Percentiles rank a stretch among this genome's conserved stretches.
Conservation (phyloP, 306 rosid genomes). For the Corylus avellana region DNA sequence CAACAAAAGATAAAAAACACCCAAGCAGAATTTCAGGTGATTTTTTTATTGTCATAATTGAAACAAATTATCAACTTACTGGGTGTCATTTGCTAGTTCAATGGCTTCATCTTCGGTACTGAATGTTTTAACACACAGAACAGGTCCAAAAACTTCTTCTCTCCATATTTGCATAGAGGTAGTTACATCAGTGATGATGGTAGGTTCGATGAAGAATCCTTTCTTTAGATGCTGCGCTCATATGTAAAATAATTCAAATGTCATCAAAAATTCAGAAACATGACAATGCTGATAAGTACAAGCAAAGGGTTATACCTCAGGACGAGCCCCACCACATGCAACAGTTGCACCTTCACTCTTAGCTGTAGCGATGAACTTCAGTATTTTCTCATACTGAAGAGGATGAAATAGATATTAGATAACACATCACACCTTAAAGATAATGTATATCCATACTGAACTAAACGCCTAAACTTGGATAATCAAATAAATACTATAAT, state of each 20-base stretch:
- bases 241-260: slow-evolving; percentile 7
- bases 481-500: not conserved
- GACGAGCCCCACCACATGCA: slow-evolving; percentile 86
- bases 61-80: slow-evolving; percentile 50
- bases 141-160: slow-evolving; percentile 97
- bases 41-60: slow-evolving; percentile 3
- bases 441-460: not conserved
- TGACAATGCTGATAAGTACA: slow-evolving; percentile 7
- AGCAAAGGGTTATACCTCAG: slow-evolving; percentile 65
- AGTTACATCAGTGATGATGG: slow-evolving; percentile 73
- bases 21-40: not conserved
- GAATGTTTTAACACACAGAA: slow-evolving; percentile 90
- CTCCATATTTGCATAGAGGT: slow-evolving; percentile 96
- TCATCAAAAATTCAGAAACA: slow-evolving; percentile 16
- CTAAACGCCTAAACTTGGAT: not conserved
- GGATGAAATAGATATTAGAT: slow-evolving; percentile 39
- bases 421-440: slow-evolving; percentile 17
- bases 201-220: slow-evolving; percentile 83
- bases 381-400: slow-evolving; percentile 77
- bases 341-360: slow-evolving; percentile 91
- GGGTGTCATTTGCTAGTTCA: slow-evolving; percentile 80
- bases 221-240: slow-evolving; percentile 79
- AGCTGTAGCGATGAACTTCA: slow-evolving; percentile 82
- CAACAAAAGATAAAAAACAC: not conserved
- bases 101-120: slow-evolving; percentile 90